phyloP scores from a whole-genome alignment of 2,329 filamentous ascomycete species.

The Exutisphaerella laricina region DNA sequence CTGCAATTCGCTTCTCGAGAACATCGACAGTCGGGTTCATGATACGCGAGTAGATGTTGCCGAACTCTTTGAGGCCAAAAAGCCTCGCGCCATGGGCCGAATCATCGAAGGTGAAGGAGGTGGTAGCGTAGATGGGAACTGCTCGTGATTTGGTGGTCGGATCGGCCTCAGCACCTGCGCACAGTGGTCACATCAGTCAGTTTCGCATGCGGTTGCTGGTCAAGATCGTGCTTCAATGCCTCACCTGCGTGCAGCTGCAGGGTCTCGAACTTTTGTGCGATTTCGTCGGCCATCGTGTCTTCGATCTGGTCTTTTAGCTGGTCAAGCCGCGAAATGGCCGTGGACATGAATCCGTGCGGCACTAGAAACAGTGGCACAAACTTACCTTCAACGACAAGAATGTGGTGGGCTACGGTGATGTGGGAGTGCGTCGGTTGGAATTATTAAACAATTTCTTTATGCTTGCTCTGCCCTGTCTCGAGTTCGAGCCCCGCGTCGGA shows the following conservation, averaged over 20 bases:
- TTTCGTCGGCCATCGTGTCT: constrained; percentile 20
- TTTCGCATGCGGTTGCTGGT: background rate
- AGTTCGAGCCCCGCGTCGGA: too few species aligned
- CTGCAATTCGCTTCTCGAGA: constrained; percentile 94
- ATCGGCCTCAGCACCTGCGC: constrained; percentile 68
- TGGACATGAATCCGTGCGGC: constrained; percentile 5
- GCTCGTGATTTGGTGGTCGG: constrained; percentile 77
- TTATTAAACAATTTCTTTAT: constrained; percentile 12
- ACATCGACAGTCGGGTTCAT: constrained; percentile 96
- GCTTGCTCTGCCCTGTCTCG: too few species aligned
- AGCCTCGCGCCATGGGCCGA: constrained; percentile 91
- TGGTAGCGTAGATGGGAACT: constrained; percentile 92
- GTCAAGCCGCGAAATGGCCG: constrained; percentile 20
- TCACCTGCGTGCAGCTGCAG: constrained; percentile 48
- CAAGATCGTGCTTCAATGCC: background rate
- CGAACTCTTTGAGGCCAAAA: constrained; percentile 93
- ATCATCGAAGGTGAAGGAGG: constrained; percentile 90
- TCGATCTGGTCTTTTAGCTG: constrained; percentile 31
- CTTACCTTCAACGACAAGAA: background rate
- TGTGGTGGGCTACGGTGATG: too few species aligned
- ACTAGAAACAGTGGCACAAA: background rate
- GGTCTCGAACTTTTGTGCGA: constrained; percentile 45
- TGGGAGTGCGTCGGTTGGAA: too few species aligned
- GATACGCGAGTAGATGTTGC: constrained; percentile 96
- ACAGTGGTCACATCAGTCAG: constrained; percentile 7